Evolutionary conservation across 495 filamentous ascomycete species (phyloP), one percentile per base, ranked within the genome.

Genomic region (Neurospora terricola): DNA sequence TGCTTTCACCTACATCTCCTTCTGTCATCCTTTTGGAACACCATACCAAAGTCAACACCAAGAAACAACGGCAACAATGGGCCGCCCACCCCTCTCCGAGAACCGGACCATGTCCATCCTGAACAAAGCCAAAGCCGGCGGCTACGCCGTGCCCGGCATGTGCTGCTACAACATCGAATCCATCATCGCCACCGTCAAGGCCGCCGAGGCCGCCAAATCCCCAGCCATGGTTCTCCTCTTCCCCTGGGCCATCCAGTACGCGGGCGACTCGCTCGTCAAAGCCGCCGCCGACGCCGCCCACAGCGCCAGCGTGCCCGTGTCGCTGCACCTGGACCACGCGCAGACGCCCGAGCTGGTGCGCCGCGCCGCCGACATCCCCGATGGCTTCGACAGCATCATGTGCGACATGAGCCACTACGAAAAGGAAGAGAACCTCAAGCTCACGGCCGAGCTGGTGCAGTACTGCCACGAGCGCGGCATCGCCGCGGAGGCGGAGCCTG

Each of bases 161-260:
- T 93, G 90, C 83, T 91, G 88, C 85, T 96, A 96, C 88, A 94
- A 94, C 85, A 86, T 93, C 78, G 92, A 94, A 84, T 90, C 89
- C 76, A 91, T 94, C 81, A 87, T 94, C 69, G 93, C 92, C 34
- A 90, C 90, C 1, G 90, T 96, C 72, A 88, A 87, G 76, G 93
- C 92, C 5, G 93, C 93, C 72, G 91, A 93, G 82, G 85, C 87
- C 38, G 91, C 92, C 70, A 82, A 83, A 71, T 92, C 91, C 0
- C 91, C 93, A 0, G 89, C 91, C 72, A 93, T 94, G 88, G 88
- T 96, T 77, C 90, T 92, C 39, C 90, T 96, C 80, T 95, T 96
- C 83, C 93, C 93, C 71, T 96, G 93, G 93, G 91, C 93, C 81
- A 92, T 80, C 82, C 88, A 83, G 72, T 93, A 93, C 82, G 90